phyloP scores from a whole-genome alignment of 1,284 basidiomycete genomes.

The Ceratobasidium sp. region DNA sequence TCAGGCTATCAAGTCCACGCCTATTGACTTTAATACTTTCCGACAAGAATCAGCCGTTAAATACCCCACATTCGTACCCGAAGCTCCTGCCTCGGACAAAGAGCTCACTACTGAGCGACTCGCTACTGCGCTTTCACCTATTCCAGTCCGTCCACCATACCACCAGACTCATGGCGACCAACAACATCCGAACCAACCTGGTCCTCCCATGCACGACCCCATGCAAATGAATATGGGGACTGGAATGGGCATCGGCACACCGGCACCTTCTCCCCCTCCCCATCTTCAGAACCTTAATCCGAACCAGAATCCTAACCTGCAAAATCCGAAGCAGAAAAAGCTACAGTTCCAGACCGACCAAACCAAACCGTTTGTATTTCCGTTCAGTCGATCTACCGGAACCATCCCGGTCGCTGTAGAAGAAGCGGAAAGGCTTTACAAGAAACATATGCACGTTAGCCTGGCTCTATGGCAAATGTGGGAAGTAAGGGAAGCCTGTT shows the following conservation, averaged over 20 bases:
- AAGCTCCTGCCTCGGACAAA: conserved; percentile 51
- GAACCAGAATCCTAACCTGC: conserved; percentile 5
- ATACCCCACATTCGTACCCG: conserved; percentile 86
- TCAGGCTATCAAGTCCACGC: conserved; percentile 73
- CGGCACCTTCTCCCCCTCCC: conserved; percentile 87
- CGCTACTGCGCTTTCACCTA: conserved; percentile 88
- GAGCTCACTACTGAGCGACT: conserved; percentile 62
- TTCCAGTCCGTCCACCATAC: conserved; percentile 90
- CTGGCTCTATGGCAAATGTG: conserved; percentile 92
- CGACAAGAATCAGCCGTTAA: conserved; percentile 88
- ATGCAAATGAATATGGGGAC: conserved; percentile 46
- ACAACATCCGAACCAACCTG: conserved; percentile 50
- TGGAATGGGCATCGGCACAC: conserved; percentile 63
- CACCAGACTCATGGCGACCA: conserved; percentile 70
- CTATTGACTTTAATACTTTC: conserved; percentile 86
- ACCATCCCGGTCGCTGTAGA: conserved; percentile 90
- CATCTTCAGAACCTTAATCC: conserved; percentile 46
- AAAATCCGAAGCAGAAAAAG: conserved; percentile 85
- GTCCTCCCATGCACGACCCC: conserved; percentile 56
- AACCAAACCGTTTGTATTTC: conserved; percentile 90
- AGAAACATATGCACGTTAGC: conserved; percentile 88
- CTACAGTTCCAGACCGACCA: conserved; percentile 99
- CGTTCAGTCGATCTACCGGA: conserved; percentile 71
- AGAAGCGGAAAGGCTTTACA: conserved; percentile 91
- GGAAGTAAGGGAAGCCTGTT: conserved; percentile 91